Evolutionary conservation across 805 yeast genomes (phyloP), one percentile per base, ranked within the genome.

Genomic region (Jamesozyma hellenica): DNA sequence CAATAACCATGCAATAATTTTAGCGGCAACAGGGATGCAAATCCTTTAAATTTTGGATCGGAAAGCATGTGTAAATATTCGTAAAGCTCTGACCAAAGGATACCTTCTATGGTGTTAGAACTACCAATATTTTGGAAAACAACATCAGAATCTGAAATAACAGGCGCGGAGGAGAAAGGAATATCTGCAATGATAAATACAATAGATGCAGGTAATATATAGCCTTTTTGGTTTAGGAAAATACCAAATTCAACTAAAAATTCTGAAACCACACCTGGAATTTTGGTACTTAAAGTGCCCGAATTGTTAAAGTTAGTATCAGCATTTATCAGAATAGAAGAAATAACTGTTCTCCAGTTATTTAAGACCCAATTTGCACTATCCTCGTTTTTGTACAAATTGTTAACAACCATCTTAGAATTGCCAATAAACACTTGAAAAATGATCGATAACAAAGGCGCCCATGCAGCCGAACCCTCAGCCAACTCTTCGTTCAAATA

Each of bases 361-460:
- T 51, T 41, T 12, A 64, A 38, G 3, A 79, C 77, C 71, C 78
- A 77, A 4, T 56, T 60, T 2, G 65, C 64, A 46, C 68, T 73
- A 2, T 48, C 43, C 0, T 40, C 52, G 42, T 73, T 63, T 36
- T 60, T 45, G 29, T 58, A 55, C 19, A 79, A 64, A 30, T 71
- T 77, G 4, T 65, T 65, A 29, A 82, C 64, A 1, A 79, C 76
- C 15, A 64, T 64, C 30, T 65, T 65, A 4, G 74, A 68, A 44
- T 75, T 74, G 2, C 92, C 92, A 12, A 77, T 71, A 43, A 78
- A 70, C 1, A 78, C 71, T 50, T 81, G 75, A 55, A 82, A 74
- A 19, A 80, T 57, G 6, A 76, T 14, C 1, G 84, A 78, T 32
- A 77, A 53, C 39, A 68, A 58, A 40, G 64, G 62, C 4, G 61